A percentile compares a stretch with the other conserved stretches of the same genome.
Conservation (phyloP, 495 filamentous ascomycete species). For the Cetradonia linearis region DNA sequence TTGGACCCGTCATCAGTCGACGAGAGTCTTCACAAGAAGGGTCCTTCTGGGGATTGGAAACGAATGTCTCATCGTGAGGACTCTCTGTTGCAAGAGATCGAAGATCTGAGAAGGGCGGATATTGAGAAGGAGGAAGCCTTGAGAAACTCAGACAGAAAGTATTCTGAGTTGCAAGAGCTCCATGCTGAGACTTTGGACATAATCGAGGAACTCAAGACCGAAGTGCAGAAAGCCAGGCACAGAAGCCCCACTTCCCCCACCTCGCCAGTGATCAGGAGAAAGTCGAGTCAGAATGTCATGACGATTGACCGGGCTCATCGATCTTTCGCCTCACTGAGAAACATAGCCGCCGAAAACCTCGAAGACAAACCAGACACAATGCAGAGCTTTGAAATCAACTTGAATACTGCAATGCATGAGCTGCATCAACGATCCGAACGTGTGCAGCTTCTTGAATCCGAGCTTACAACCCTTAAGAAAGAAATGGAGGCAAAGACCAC, state of each 20-base stretch:
- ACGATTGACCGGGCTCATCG: slow-evolving; percentile 85
- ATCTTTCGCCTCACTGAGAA: slow-evolving; percentile 80
- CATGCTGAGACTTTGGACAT: slow-evolving; percentile 73
- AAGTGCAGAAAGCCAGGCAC: slow-evolving; percentile 65
- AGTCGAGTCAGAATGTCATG: slow-evolving; percentile 86
- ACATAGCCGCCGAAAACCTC: slow-evolving; percentile 77
- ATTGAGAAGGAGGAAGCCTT: slow-evolving; percentile 29
- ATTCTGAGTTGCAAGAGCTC: slow-evolving; percentile 67
- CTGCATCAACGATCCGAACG: slow-evolving; percentile 77
- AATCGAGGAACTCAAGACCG: slow-evolving; percentile 79
- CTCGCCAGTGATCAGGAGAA: slow-evolving; percentile 72
- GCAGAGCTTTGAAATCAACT: slow-evolving; percentile 85
- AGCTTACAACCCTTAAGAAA: slow-evolving; percentile 72
- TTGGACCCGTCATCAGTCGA: slow-evolving; percentile 52
- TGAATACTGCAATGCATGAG: slow-evolving; percentile 89
- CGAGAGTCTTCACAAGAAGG: slow-evolving; percentile 34
- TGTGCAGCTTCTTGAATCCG: slow-evolving; percentile 77
- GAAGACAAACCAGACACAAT: slow-evolving; percentile 69
- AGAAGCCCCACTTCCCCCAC: slow-evolving; percentile 56
- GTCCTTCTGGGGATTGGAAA: slow-evolving; percentile 24
- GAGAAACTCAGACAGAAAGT: slow-evolving; percentile 59
- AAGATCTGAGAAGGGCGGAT: slow-evolving; percentile 31
- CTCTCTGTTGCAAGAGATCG: slow-evolving; percentile 48
- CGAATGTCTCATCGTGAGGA: slow-evolving; percentile 28
- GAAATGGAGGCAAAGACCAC: slow-evolving; percentile 94